Base-by-base conservation (phyloP, 225 moss, liverwort and hornwort genomes). In the Marchantia polymorpha region DNA sequence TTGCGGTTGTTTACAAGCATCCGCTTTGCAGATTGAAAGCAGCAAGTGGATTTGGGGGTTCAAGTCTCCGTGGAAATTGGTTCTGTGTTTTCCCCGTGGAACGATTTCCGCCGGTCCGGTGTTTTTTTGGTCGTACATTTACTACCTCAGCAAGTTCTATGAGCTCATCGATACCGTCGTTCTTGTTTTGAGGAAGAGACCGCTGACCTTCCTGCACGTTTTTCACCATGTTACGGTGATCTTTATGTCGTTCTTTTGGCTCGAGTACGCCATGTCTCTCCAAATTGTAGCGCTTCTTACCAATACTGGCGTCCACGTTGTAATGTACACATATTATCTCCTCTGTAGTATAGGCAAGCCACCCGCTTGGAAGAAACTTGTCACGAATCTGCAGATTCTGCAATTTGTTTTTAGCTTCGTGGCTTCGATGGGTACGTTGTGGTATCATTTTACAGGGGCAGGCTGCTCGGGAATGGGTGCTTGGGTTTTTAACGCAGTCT, bases 161-260 rank as follows among this genome's bases (percentile, higher is more conserved):
- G 97, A 99, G 82, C 82, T 95, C 17, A 73, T 90, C 64, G 97
- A 99, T 73, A 99, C 97, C 11, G 81, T 84, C 16, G 89, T 99
- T 55, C 90, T 99, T 3, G 54, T 93, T 1, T 66, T 91, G 15
- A 92, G 86, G 60, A 93, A 91, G 71, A 82, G 89, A 49, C 25
- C 90, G 17, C 84, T 99, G 25, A 95, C 90, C 65, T 94, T 99
- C 49, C 91, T 99, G 0, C 97, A 99, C 68, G 92, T 99, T 27
- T 99, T 93, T 52, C 97, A 99, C 61, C 97, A 99, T 72, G 87
- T 91, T 29, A 81, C 84, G 58, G 97, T 99, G 72, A 88, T 99
- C 73, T 85, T 93, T 77, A 99, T 99, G 97, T 92, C 92, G 83
- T 99, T 90, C 88, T 99, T 94, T 84, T 99, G 97, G 97, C 91